phyloP scores from a whole-genome alignment of 2,329 filamentous ascomycete genomes.

The Penicillium capsulatum region DNA sequence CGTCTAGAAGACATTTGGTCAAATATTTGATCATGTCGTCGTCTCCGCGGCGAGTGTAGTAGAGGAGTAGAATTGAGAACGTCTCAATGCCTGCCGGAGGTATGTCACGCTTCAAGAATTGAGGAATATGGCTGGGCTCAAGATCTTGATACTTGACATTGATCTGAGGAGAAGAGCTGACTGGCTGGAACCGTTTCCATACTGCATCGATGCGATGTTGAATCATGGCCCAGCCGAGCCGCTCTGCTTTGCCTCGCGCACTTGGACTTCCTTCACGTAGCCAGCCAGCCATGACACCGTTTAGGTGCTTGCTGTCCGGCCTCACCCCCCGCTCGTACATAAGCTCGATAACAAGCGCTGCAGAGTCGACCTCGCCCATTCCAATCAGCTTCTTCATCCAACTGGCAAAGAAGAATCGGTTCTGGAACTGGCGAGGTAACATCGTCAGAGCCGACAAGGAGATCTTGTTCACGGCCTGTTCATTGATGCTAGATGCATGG shows the following conservation, averaged over 20 bases:
- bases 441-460: slow-evolving; percentile 49
- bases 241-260: slow-evolving; percentile 60
- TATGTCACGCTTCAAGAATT: slow-evolving; percentile 40
- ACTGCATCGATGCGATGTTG: slow-evolving; percentile 62
- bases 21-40: slow-evolving; percentile 57
- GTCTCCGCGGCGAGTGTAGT: slow-evolving; percentile 62
- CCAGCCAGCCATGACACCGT: slow-evolving; percentile 76
- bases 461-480: slow-evolving; percentile 46
- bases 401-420: slow-evolving; percentile 79
- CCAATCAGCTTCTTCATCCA: slow-evolving; percentile 84
- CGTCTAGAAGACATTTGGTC: slow-evolving; percentile 58
- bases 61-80: slow-evolving; percentile 68
- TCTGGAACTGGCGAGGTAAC: slow-evolving; percentile 54
- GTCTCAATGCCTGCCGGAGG: slow-evolving; percentile 70
- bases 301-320: slow-evolving; percentile 71
- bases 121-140: slow-evolving; percentile 30
- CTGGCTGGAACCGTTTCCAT: slow-evolving; percentile 34
- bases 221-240: slow-evolving; percentile 73
- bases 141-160: slow-evolving; percentile 26
- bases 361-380: slow-evolving; percentile 65
- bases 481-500: slow-evolving; percentile 40
- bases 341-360: slow-evolving; percentile 66
- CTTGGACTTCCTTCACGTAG: slow-evolving; percentile 58
- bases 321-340: slow-evolving; percentile 67
- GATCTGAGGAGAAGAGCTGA: slow-evolving; percentile 22